Conservation (phyloP, 495 filamentous ascomycete species). For the Penicillium herquei region DNA sequence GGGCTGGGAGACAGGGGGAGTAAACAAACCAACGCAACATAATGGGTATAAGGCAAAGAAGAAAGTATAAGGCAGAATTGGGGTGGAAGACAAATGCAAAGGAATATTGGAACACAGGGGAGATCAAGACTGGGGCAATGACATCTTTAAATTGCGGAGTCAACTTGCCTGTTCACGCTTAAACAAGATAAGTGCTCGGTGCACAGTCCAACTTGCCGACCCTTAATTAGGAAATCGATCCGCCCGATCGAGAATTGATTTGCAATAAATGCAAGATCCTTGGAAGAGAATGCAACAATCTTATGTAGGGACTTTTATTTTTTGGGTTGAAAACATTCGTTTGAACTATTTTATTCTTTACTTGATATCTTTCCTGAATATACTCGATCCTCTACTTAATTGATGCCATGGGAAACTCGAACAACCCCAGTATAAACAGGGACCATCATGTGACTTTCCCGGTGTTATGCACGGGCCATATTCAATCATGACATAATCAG, state of each 20-base stretch:
- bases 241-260: background rate
- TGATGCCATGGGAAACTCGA: too few relatives aligned
- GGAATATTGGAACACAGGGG: background rate
- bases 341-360: background rate
- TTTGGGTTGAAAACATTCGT: background rate
- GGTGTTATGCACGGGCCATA: conserved; percentile 17
- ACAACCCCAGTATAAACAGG: too few relatives aligned
- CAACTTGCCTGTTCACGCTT: conserved; percentile 9
- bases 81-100: background rate
- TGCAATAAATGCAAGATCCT: background rate
- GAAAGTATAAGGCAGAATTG: background rate
- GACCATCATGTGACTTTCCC: background rate
- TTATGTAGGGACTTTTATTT: background rate
- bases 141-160: conserved; percentile 33
- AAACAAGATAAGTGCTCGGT: background rate
- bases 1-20: background rate
- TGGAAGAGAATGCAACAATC: background rate
- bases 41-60: conserved; percentile 7
- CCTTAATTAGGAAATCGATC: background rate
- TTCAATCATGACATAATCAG: too few relatives aligned
- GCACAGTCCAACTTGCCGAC: conserved; percentile 2
- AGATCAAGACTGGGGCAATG: conserved; percentile 7
- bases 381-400: too few relatives aligned
- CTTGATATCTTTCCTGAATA: too few relatives aligned
- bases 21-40: conserved; percentile 48